Evolutionary conservation across 106 monocot species (phyloP), one percentile per base, ranked within the genome.

Genomic region (Iris macrosiphon): DNA sequence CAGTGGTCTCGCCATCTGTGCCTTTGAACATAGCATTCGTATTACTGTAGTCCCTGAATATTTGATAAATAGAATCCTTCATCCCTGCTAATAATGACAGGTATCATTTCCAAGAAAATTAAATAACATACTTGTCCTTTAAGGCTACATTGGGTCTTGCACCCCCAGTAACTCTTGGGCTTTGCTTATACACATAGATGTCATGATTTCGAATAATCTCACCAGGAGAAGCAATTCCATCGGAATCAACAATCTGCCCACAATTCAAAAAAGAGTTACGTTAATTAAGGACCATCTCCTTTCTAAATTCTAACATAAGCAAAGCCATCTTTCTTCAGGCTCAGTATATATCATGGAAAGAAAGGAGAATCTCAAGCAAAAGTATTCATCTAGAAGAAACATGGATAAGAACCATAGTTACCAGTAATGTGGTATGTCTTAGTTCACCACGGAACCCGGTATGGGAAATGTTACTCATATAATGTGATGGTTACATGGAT

Each of bases 171-270:
- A 65, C 66, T 64, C 27, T 70, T 11, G 90, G 96, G 75, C 79
- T 84, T 46, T 74, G 66, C 55, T 90, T 96, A 37, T 89, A 83
- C 22, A 90, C 85, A 79, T 60, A 72, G 27, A 89, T 47, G 63
- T 96, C 85, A 66, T 79, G 73, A 61, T 85, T 82, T 37, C 76
- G 66, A 59, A 96, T 64, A 44, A 89, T 86, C 67, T 86, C 75
- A 43, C 96, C 96, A 31, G 96, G 96, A n/a, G 79, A 56, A 52
- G 89, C 96, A 74, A 96, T 85, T 64, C 96, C 96, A 75, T 96
- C 96, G 35, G 21, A 48, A 86, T 90, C 96, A 43, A 96, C 48
- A 70, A 82, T 79, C 89, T 94, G 42, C 57, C 38, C 13, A 64
- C 30, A 57, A 45, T 24, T 7, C n/a, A n/a, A n/a, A n/a, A n/a